Evolutionary conservation across 805 yeast genomes (phyloP), one percentile per base, ranked within the genome.

Genomic region (Ogataea angusta): DNA sequence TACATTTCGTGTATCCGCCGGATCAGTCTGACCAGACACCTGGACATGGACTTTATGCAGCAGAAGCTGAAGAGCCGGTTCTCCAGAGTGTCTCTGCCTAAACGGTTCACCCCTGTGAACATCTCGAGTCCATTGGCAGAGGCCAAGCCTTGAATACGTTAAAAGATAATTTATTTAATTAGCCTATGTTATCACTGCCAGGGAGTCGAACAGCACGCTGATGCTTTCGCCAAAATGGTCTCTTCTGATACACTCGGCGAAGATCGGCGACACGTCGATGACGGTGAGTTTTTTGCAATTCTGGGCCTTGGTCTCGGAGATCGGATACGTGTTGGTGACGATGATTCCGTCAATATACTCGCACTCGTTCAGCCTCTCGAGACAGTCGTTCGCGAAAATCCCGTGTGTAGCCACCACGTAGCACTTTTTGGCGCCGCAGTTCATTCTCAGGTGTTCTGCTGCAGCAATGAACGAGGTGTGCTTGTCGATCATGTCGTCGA

Each of bases 151-250:
- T 43, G 24, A 33, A 24, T 26, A 26, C 24, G 14, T n/a, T 18
- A 10, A 19, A 10, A 19, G 5, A 33, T 24, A 34, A n/a, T 35
- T 24, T 30, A 35, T 28, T 22, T 17, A 22, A 22, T 36, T 33
- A 36, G 16, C 22, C 47, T 35, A 63, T 29, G 57, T 59, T 37
- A 63, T 54, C 30, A 78, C 76, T 34, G 90, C 85, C 49, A 89
- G 73, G 36, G 95, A 88, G 64, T 90, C 96, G 62, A 91, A 90
- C 54, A 90, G 69, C 15, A 90, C 95, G 29, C 96, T 86, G 47
- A 91, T 90, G 54, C 95, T 84, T 70, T 91, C 98, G 63, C 99
- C 99, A 56, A 91, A 90, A 64, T 93, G 99, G 62, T 93, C 96
- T 70, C 99, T 85, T 69, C 99, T 82, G 47, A 93, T 91, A 66